Base-by-base conservation (phyloP, 129 eudicot genomes). In the Chrysanthemum lavandulifolium region DNA sequence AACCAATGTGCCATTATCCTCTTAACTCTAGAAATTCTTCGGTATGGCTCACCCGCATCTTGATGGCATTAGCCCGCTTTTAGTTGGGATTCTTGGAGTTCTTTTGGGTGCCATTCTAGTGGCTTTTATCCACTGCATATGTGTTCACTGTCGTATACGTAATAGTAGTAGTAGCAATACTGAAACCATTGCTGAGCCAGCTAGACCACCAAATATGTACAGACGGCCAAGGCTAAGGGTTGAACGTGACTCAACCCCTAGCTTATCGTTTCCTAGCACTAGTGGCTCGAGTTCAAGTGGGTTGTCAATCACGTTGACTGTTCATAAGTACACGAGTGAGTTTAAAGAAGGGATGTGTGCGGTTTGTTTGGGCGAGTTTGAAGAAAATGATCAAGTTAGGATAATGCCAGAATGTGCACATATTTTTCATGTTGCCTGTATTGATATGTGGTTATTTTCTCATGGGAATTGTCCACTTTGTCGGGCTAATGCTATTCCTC, bases 51-150 rank as follows among this genome's bases (percentile, higher is more conserved):
- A 23, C 27, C 54, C 73, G 27, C 55, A 58, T 25, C 80, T 60
- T 25, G 52, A 69, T 8, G 31, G 73, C 2, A 48, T 83, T 23
- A 82, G 61, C 82, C 90, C 92, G 0, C 76, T 89, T 8, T 48
- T 84, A 10, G 71, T 89, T 13, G 96, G 96, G 14, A 59, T 86
- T 45, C 83, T 86, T 11, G 96, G 96, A n/a, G 79, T 86, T 56
- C 51, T 82, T 33, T 82, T 82, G 1, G 92, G 96, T 27, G 78
- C 78, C 0, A 23, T 81, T 43, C 12, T 84, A 2, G 90, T 89
- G 3, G 88, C 85, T 0, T 73, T 80, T 25, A 40, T 87, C 33
- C 96, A 89, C 61, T 86, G 84, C 78, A 63, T 86, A 15, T 51
- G 65, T 4, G 81, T 84, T 12, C 74, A 36, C 13, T 86, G 82